phyloP scores from a whole-genome alignment of 108 stramenopile species.

The Cyclotella choctawhatcheeana region DNA sequence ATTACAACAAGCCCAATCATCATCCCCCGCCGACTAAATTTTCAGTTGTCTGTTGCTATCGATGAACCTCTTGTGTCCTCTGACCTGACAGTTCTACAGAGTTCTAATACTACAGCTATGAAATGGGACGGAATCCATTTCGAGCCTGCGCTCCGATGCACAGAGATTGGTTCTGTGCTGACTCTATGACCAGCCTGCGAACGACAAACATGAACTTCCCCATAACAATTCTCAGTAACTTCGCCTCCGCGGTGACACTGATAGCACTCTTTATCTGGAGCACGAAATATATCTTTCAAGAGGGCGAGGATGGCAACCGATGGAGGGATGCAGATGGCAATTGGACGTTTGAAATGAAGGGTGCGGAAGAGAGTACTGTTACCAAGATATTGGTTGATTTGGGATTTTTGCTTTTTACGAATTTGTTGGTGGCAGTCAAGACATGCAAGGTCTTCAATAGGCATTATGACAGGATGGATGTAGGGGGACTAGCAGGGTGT shows the following conservation, averaged over 20 bases:
- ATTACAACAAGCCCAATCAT: too few species aligned
- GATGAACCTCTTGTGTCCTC: too few species aligned
- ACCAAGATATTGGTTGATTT: slow-evolving; percentile 21
- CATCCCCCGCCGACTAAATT: too few species aligned
- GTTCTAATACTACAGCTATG: too few species aligned
- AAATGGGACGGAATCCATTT: not conserved
- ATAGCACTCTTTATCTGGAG: slow-evolving; percentile 19
- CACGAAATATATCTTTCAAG: slow-evolving; percentile 3
- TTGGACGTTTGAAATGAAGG: slow-evolving; percentile 27
- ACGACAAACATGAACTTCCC: slow-evolving; percentile 21
- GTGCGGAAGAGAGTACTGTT: slow-evolving; percentile 15
- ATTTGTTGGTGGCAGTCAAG: slow-evolving; percentile 14
- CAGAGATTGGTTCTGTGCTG: slow-evolving; percentile 16
- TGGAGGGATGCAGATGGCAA: slow-evolving; percentile 9
- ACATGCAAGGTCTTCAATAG: slow-evolving; percentile 15
- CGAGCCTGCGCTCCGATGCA: not conserved
- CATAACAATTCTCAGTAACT: slow-evolving; percentile 2
- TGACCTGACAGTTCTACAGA: too few species aligned
- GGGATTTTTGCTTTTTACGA: slow-evolving; percentile 9
- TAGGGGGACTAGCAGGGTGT: slow-evolving; percentile 24
- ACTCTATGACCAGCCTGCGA: slow-evolving; percentile 7
- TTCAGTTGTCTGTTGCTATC: too few species aligned
- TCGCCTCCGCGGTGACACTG: slow-evolving; percentile 10
- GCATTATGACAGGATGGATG: slow-evolving; percentile 25
- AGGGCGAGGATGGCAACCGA: slow-evolving; percentile 4